Conservation (phyloP, 164 flowering plant genomes). For the Umbilicus rupestris region DNA sequence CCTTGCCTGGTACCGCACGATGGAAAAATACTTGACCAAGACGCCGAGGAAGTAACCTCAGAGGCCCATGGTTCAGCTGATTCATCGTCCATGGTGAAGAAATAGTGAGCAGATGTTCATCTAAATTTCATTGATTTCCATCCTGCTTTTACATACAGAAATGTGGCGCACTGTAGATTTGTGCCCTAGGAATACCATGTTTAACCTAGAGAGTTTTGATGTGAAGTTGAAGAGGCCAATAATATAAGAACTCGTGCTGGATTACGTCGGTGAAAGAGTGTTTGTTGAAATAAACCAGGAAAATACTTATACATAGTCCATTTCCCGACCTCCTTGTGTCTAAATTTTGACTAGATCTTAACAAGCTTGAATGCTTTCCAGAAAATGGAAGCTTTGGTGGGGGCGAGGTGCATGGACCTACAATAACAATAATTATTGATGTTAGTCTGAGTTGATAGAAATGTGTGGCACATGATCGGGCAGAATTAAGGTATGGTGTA, state of each 20-base stretch:
- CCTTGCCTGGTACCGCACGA: slow-evolving; percentile 65
- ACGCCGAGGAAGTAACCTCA: slow-evolving; percentile 16
- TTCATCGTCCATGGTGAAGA: neutral
- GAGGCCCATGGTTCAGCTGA: slow-evolving; percentile 15
- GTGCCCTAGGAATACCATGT: neutral
- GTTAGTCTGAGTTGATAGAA: neutral
- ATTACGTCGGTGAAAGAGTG: neutral
- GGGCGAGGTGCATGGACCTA: too few relatives aligned
- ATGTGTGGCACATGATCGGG: neutral
- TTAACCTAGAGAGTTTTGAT: neutral
- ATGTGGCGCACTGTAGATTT: neutral
- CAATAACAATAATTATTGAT: too few relatives aligned
- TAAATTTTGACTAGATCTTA: too few relatives aligned
- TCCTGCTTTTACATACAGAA: too few relatives aligned
- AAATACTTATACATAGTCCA: neutral
- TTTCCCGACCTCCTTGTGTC: neutral
- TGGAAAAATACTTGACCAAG: slow-evolving; percentile 47
- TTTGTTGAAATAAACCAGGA: neutral
- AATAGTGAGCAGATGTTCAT: slow-evolving; percentile 4
- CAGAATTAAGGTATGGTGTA: slow-evolving; percentile 23
- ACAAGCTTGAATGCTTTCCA: neutral
- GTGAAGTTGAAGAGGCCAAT: neutral
- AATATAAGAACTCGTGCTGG: neutral
- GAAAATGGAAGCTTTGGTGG: too few relatives aligned
- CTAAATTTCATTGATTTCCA: neutral